phyloP scores from a whole-genome alignment of 2,329 filamentous ascomycete species.

The Amauroascus niger region DNA sequence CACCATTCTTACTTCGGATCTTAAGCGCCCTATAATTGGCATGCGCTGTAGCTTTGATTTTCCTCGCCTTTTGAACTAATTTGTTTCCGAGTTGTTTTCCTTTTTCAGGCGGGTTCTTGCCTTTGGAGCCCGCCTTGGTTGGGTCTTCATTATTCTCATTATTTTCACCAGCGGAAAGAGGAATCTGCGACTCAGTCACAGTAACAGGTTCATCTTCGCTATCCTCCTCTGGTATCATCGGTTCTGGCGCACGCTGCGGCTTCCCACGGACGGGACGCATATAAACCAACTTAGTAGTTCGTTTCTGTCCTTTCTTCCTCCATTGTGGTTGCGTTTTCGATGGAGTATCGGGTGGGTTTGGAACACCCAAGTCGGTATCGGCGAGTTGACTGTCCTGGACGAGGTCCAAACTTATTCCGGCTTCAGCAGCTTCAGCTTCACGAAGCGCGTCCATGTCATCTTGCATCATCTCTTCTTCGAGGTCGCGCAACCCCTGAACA shows the following conservation, averaged over 20 bases:
- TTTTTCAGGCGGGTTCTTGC: constrained; percentile 11
- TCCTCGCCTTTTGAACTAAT: constrained; percentile 23
- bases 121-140: neutral
- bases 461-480: constrained; percentile 35
- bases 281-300: constrained; percentile 37
- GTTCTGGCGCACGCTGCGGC: constrained; percentile 24
- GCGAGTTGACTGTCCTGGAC: constrained; percentile 31
- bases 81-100: constrained; percentile 9
- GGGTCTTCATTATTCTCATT: constrained; percentile 10
- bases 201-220: constrained; percentile 25
- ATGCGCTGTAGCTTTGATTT: constrained; percentile 39
- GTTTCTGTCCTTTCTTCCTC: constrained; percentile 44
- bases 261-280: constrained; percentile 35
- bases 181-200: constrained; percentile 25
- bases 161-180: neutral
- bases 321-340: constrained; percentile 21
- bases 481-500: constrained; percentile 32
- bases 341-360: constrained; percentile 6
- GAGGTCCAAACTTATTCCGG: constrained; percentile 13
- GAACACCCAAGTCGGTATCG: constrained; percentile 7
- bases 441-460: constrained; percentile 38
- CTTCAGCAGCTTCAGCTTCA: constrained; percentile 35
- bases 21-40: constrained; percentile 42
- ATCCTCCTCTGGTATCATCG: constrained; percentile 14
- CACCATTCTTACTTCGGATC: constrained; percentile 33